Evolutionary conservation across 2,329 filamentous ascomycete species (phyloP), one percentile per base, ranked within the genome.

Genomic region (Sporothrix sp.): DNA sequence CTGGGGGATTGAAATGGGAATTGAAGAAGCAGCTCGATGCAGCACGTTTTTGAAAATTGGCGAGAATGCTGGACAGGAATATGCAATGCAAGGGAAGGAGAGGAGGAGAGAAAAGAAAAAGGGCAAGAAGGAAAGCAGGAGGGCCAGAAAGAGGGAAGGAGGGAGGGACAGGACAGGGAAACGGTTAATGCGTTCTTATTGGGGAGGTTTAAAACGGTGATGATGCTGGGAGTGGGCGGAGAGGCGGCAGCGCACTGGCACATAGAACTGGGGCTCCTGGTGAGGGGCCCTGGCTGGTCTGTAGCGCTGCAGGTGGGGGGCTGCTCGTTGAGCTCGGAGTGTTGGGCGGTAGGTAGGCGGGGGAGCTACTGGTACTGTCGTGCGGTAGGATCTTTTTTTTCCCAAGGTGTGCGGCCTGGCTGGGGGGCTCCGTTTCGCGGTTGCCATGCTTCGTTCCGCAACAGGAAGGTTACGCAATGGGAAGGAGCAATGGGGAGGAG

Each of bases 181-280:
- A 44, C 21, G 32, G 48, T 32, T 37, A 50, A 50, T 50, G 32
- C 16, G 25, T 30, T n/a, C 23, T 32, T 43, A 37, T 45, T 50
- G 48, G 48, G 37, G 30, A 33, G 27, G 50, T 43, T 46, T 49
- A 51, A 56, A 53, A 50, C 51, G 55, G 46, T 54, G 56, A 51
- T 57, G 60, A 58, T 55, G 48, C 51, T 48, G 18, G 39, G 49
- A 27, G 46, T 18, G 48, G 28, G 27, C 13, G 37, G 47, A 32
- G 44, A 44, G 42, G 47, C 44, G 51, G 36, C 46, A 20, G 46
- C 33, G 33, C 16, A 16, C 33, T 20, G 33, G 32, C 28, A 43
- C 38, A n/a, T 33, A 44, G 23, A 27, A 28, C 25, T 28, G 18
- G 25, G 27, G 25, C 32, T 33, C 10, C 32, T 30, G 32, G 32